A percentile compares a stretch with the other conserved stretches of the same genome.
Evolutionary conservation across 2,329 filamentous ascomycete genomes (phyloP).

Genomic region (Blastomyces emzantsi): DNA sequence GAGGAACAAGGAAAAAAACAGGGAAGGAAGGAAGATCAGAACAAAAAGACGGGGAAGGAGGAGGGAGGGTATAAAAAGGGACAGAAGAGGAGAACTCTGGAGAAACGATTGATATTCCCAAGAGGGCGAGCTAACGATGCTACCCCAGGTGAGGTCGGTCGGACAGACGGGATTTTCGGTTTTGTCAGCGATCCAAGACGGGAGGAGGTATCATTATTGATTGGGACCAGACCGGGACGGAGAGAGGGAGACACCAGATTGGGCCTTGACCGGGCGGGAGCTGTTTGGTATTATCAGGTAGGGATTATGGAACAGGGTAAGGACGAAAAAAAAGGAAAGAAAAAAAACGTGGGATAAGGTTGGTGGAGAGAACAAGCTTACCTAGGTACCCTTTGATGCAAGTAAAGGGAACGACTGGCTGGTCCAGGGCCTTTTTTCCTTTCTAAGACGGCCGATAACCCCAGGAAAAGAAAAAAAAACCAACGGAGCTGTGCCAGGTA

Average conservation of each 20-base stretch:
- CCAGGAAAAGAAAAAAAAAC: neutral
- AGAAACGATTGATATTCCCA: neutral
- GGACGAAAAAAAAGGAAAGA: neutral
- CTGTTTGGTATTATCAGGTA: neutral
- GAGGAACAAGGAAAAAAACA: neutral
- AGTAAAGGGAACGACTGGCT: neutral
- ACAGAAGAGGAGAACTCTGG: neutral
- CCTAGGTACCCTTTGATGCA: neutral
- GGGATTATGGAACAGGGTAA: neutral
- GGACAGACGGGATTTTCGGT: slow-evolving; percentile 8
- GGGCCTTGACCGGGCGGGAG: neutral
- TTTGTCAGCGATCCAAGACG: neutral
- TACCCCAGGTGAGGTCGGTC: slow-evolving; percentile 1
- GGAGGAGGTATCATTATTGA: neutral
- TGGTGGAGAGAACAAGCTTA: neutral
- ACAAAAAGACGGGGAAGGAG: neutral
- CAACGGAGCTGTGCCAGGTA: neutral
- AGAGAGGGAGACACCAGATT: neutral
- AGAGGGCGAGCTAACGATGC: neutral
- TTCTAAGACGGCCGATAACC: neutral
- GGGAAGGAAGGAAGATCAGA: slow-evolving; percentile 1
- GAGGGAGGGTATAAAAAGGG: slow-evolving; percentile 1
- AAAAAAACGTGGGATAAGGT: neutral
- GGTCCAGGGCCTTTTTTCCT: too few relatives aligned
- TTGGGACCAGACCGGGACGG: neutral